phyloP scores from a whole-genome alignment of 2,329 filamentous ascomycete genomes.

The Curvularia spicifera region DNA sequence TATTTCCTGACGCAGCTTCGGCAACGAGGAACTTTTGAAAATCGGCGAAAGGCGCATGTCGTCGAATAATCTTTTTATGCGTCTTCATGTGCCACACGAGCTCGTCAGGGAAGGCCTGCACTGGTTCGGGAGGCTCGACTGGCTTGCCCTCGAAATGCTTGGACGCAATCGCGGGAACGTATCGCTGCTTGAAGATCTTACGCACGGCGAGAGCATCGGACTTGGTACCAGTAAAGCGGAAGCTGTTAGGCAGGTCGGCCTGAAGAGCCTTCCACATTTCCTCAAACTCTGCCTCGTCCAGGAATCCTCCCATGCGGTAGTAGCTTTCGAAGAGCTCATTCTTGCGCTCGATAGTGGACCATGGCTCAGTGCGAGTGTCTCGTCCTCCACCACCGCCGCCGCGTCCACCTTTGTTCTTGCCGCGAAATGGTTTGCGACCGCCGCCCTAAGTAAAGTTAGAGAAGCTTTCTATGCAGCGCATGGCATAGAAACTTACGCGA shows the following conservation, averaged over 20 bases:
- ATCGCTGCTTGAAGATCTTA: slow-evolving; percentile 83
- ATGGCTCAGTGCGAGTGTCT: slow-evolving; percentile 44
- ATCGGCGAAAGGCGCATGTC: slow-evolving; percentile 89
- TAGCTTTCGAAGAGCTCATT: slow-evolving; percentile 87
- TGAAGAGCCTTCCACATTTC: slow-evolving; percentile 85
- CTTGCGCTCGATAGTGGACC: slow-evolving; percentile 70
- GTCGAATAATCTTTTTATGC: slow-evolving; percentile 92
- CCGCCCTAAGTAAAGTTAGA: slow-evolving; percentile 35
- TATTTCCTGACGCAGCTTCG: slow-evolving; percentile 96
- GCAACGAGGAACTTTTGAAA: slow-evolving; percentile 99
- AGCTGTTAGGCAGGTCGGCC: slow-evolving; percentile 92
- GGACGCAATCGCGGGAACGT: slow-evolving; percentile 86
- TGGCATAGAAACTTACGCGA: slow-evolving; percentile 31
- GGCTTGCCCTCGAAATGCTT: slow-evolving; percentile 82
- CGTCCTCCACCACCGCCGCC: slow-evolving; percentile 39
- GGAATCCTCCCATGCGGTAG: slow-evolving; percentile 74
- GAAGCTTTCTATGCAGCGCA: neutral
- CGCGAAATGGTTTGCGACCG: slow-evolving; percentile 40
- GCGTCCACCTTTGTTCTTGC: slow-evolving; percentile 38
- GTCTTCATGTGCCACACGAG: slow-evolving; percentile 99
- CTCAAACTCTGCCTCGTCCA: slow-evolving; percentile 78
- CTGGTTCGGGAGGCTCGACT: slow-evolving; percentile 80
- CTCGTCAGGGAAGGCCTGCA: slow-evolving; percentile 92
- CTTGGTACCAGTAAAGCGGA: slow-evolving; percentile 95
- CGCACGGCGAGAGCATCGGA: slow-evolving; percentile 93